Conservation (phyloP, 2,329 filamentous ascomycete species). For the Magnaporthiopsis incrustans region DNA sequence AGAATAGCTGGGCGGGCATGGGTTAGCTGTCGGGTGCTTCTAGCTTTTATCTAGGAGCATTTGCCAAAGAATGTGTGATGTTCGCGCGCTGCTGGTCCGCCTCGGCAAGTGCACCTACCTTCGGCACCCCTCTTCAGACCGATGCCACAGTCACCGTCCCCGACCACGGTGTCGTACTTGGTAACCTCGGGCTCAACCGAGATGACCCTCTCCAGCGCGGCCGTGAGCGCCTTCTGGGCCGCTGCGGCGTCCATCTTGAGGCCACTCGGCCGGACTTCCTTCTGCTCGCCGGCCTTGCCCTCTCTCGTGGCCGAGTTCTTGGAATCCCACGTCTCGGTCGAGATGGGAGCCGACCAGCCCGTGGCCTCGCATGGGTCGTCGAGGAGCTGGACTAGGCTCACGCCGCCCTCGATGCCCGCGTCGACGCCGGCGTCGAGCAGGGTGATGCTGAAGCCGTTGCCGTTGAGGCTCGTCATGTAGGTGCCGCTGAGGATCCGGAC, state of each 20-base stretch:
- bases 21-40: neutral
- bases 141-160: slow-evolving; percentile 85
- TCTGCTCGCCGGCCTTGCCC: slow-evolving; percentile 22
- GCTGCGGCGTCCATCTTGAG: slow-evolving; percentile 43
- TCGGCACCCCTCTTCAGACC: slow-evolving; percentile 83
- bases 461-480: slow-evolving; percentile 74
- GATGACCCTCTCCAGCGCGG: slow-evolving; percentile 54
- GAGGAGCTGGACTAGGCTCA: slow-evolving; percentile 59
- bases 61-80: no score
- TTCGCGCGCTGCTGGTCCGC: neutral
- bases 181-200: slow-evolving; percentile 64
- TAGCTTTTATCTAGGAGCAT: neutral
- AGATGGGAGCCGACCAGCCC: slow-evolving; percentile 61
- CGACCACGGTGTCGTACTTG: slow-evolving; percentile 71
- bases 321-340: slow-evolving; percentile 55
- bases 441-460: slow-evolving; percentile 65
- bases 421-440: slow-evolving; percentile 53
- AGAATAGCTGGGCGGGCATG: slow-evolving; percentile 35
- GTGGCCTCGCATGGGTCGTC: slow-evolving; percentile 62
- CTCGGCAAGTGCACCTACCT: slow-evolving; percentile 31
- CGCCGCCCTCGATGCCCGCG: slow-evolving; percentile 45
- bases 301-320: slow-evolving; percentile 40
- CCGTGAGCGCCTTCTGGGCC: slow-evolving; percentile 44
- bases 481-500: slow-evolving; percentile 60
- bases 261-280: slow-evolving; percentile 33